Evolutionary conservation across 331 rosid genomes (phyloP).

Genomic region (Spiraea crenata): DNA sequence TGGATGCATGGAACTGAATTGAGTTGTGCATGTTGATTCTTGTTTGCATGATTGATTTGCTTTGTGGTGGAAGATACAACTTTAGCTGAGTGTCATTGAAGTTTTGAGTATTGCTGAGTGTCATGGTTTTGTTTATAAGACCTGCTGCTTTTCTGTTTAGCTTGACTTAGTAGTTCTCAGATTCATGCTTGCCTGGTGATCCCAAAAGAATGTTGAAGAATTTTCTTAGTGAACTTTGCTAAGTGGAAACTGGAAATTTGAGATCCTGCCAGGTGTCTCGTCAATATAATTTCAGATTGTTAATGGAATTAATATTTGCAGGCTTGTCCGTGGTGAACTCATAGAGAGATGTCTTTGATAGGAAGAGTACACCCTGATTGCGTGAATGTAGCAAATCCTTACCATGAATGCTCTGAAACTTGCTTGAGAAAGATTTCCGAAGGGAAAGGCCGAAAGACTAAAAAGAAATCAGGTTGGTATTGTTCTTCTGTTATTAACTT

Average conservation of each 20-base stretch:
- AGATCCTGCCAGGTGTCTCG: background rate
- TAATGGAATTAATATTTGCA: conserved; percentile 21
- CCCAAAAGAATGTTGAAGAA: background rate
- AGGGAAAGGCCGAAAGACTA: conserved; percentile 38
- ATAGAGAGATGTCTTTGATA: conserved; percentile 54
- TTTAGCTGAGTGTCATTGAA: background rate
- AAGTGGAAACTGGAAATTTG: background rate
- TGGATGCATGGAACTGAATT: background rate
- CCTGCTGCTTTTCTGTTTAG: background rate
- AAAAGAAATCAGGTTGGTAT: conserved; percentile 48
- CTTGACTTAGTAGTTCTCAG: background rate
- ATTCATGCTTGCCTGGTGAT: background rate
- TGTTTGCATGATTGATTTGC: conserved; percentile 7
- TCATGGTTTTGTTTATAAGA: background rate
- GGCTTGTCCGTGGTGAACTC: conserved; percentile 26
- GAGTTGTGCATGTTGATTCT: background rate
- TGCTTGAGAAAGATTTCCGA: conserved; percentile 63
- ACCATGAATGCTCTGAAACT: conserved; percentile 68
- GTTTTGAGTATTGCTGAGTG: background rate
- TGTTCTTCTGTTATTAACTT: background rate
- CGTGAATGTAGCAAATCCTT: conserved; percentile 61
- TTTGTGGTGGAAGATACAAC: background rate
- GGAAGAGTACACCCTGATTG: conserved; percentile 58
- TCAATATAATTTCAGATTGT: background rate
- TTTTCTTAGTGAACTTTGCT: background rate